Evolutionary conservation across 768 basidiomycete genomes (phyloP).

Genomic region (Tylopilus rubrobrunneus): DNA sequence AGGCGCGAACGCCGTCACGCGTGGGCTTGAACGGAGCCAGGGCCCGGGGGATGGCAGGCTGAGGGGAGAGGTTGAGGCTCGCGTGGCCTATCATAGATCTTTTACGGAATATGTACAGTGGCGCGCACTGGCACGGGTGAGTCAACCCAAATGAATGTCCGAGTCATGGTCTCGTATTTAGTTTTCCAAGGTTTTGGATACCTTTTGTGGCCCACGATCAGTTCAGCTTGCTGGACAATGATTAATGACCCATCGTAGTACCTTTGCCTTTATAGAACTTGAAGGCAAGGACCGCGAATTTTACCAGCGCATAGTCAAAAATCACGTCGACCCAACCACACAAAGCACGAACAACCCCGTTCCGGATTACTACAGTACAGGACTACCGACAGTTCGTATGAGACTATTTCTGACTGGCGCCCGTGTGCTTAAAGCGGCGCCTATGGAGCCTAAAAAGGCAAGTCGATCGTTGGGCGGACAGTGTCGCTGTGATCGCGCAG

Average conservation of each 20-base stretch:
- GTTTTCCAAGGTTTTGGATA: slow-evolving; percentile 59
- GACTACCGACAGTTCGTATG: background rate
- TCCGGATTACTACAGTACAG: slow-evolving; percentile 80
- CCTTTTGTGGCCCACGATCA: slow-evolving; percentile 71
- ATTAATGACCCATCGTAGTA: slow-evolving; percentile 58
- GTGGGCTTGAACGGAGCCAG: too few species aligned
- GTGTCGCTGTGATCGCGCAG: too few species aligned
- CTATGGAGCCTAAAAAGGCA: too few species aligned
- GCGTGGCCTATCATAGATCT: too few species aligned
- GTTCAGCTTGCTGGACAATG: slow-evolving; percentile 69
- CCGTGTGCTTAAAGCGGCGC: too few species aligned
- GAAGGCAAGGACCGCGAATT: slow-evolving; percentile 82
- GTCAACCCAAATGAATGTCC: slow-evolving; percentile 24
- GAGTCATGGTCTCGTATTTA: background rate
- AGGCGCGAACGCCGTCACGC: too few species aligned
- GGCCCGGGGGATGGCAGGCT: too few species aligned
- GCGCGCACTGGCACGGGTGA: slow-evolving; percentile 70
- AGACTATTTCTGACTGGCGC: background rate
- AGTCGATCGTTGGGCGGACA: too few species aligned
- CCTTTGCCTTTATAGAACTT: slow-evolving; percentile 58
- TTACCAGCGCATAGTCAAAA: slow-evolving; percentile 71
- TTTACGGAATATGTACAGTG: slow-evolving; percentile 71
- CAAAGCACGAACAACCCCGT: slow-evolving; percentile 83
- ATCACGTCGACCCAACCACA: slow-evolving; percentile 74
- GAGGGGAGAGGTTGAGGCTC: too few species aligned